Evolutionary conservation across 2,329 filamentous ascomycete species (phyloP), one percentile per base, ranked within the genome.

Genomic region (Beauveria sp.): DNA sequence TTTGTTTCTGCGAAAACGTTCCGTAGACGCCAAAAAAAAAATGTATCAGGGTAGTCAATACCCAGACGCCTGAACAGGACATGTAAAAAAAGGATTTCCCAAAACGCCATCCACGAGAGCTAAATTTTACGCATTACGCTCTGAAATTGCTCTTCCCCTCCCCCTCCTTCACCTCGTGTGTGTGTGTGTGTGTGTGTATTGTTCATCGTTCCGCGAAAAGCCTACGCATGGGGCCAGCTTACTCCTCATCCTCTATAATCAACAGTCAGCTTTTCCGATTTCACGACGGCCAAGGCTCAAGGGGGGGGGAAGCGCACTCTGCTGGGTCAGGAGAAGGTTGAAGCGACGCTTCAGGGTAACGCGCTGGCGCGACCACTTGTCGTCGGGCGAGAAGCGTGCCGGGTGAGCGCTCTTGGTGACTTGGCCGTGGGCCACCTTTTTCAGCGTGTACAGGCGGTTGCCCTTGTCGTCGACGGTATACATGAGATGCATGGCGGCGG

Each of bases 371-470:
- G 92, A 96, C 84, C 96, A 98, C 83, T 97, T 96, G 83, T 99
- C 95, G 78, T 99, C 95, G 66, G 95, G 95, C 52, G 91, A 96
- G 82, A 98, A 99, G 68, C 95, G 85, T 49, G 95, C 95, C 52
- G 95, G 93, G 79, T 98, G 93, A 61, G 95, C 95, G 59, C 90
- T 95, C 83, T 96, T 96, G 75, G 93, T 96, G 72, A 97, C 91
- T 73, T 92, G 86, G 72, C 89, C 89, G 69, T 86, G 82, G 70
- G 83, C 80, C 68, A 96, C 85, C 81, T 98, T 97, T 80, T 97
- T 93, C 67, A 98, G 86, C 53, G 95, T 98, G 84, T 98, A 99
- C 71, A 89, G 79, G 75, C 93, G 91, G 81, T 91, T 93, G 82
- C 93, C 93, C 64, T 84, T 79, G 69, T 83, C 75, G 76, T 92